A percentile compares a stretch with the other conserved stretches of the same genome.
These are phyloP conservation scores for Fusarium humuli DNA, from an alignment of 2,329 filamentous ascomycete genomes.

Conservation along the genomic window DNA sequence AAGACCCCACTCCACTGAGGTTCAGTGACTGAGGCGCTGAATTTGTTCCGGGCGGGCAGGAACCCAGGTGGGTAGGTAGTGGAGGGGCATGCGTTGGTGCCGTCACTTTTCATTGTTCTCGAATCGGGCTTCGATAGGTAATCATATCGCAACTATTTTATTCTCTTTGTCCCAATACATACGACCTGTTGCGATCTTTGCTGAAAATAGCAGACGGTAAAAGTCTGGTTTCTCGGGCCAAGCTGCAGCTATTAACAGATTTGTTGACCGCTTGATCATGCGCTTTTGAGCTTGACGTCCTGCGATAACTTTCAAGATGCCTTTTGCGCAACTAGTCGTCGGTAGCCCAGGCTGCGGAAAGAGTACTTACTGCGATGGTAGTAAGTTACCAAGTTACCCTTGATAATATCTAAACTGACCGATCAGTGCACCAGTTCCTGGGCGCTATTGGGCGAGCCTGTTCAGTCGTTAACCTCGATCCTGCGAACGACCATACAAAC, in stretches of 20 bases:
- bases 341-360: constrained; percentile 97
- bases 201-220: constrained; percentile 20
- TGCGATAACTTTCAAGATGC: constrained; percentile 57
- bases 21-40: constrained; percentile 29
- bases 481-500: constrained; percentile 91
- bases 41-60: constrained; percentile 30
- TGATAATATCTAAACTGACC: constrained; percentile 2
- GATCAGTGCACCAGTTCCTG: constrained; percentile 92
- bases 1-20: constrained; percentile 31
- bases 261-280: constrained; percentile 36
- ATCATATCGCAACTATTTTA: constrained; percentile 5
- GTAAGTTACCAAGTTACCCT: constrained; percentile 57
- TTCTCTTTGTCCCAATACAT: constrained; percentile 7
- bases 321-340: constrained; percentile 82
- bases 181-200: not conserved
- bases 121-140: constrained; percentile 6
- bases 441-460: constrained; percentile 94
- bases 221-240: constrained; percentile 17
- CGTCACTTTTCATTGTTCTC: constrained; percentile 27
- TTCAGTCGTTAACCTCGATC: constrained; percentile 95
- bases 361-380: constrained; percentile 98
- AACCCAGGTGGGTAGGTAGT: constrained; percentile 15
- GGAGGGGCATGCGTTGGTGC: constrained; percentile 41
- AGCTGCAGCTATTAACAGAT: not conserved
- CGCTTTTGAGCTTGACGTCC: constrained; percentile 37